These are phyloP conservation scores for Penicillium chermesinum DNA, from an alignment of 495 filamentous ascomycete species.

Conservation along the genomic window DNA sequence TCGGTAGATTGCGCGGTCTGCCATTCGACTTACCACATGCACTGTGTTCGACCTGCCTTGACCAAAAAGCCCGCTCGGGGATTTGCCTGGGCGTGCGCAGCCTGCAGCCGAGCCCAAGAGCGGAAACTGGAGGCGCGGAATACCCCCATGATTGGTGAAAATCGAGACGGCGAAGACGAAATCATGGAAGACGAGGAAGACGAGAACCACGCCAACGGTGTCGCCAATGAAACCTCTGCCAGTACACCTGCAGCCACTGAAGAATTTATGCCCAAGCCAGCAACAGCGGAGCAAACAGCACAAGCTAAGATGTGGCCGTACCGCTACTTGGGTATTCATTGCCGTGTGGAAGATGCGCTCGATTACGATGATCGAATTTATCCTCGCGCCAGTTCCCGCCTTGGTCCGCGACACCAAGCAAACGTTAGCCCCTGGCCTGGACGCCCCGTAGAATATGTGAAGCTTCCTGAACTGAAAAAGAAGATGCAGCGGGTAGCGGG, in stretches of 20 bases:
- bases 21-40: constrained; percentile 95
- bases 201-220: constrained; percentile 41
- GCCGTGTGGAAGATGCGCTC: constrained; percentile 89
- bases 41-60: constrained; percentile 86
- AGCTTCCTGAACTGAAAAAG: constrained; percentile 80
- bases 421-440: constrained; percentile 80
- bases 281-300: constrained; percentile 84
- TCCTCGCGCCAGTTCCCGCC: constrained; percentile 85
- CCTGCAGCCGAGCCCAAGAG: constrained; percentile 91
- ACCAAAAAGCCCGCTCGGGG: constrained; percentile 96
- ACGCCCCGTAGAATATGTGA: constrained; percentile 79
- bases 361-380: constrained; percentile 99
- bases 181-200: constrained; percentile 71
- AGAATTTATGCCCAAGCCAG: constrained; percentile 54
- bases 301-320: constrained; percentile 95
- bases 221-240: constrained; percentile 46
- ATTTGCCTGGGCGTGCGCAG: constrained; percentile 96
- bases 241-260: constrained; percentile 56
- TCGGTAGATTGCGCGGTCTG: constrained; percentile 98
- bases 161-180: constrained; percentile 71
- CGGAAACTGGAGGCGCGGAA: constrained; percentile 86
- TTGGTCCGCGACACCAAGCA: constrained; percentile 91
- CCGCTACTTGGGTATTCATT: constrained; percentile 92
- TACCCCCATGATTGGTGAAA: constrained; percentile 60
- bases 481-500: constrained; percentile 56